Base-by-base conservation (phyloP, 2,329 filamentous ascomycete species). In the Cercospora zeae-maydis region DNA sequence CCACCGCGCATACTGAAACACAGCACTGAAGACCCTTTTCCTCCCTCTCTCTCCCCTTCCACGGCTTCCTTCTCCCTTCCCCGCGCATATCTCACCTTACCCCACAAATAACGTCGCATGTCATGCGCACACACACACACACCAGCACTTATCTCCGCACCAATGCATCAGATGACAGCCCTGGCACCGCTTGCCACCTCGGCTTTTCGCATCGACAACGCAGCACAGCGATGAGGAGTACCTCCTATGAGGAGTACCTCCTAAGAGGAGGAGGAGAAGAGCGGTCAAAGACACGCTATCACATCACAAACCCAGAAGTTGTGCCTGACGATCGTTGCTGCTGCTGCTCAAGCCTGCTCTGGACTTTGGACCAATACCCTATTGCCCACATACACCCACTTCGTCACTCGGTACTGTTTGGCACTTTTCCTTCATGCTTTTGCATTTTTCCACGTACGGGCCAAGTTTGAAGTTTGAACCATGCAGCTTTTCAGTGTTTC, bases 241-340 rank as follows among this genome's bases (percentile, higher is more conserved):
- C 6, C 24, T 3, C 24, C 3, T 27, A 6, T 27, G 24, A 27
- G 24, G 3, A 27, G 6, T 27, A 27, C 3, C n/a, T n/a, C n/a
- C n/a, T 27, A 27, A 27, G 30, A 27, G 24, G 49, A 53, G 31
- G 10, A 10, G 49, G 14, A 31, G 49, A 53, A 53, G 49, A 16
- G 49, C 49, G 49, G 49, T 53, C 49, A 33, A 16, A 33, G 27
- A 8, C 30, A 34, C 49, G 31, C 49, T 33, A 53, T 53, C 8
- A n/a, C n/a, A 21, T 19, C 11, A 1, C n/a, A 27, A 27, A 47
- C 0, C 13, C 1, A 39, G 56, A 10, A 58, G 8, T 8, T 42
- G 56, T 47, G 30, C 56, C 56, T 58, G 56, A 58, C 56, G 56
- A 58, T 58, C 56, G n/a, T n/a, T n/a, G n/a, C n/a, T n/a, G n/a